Base-by-base conservation (phyloP, 805 yeast genomes). In the Nakazawaea pomicola region DNA sequence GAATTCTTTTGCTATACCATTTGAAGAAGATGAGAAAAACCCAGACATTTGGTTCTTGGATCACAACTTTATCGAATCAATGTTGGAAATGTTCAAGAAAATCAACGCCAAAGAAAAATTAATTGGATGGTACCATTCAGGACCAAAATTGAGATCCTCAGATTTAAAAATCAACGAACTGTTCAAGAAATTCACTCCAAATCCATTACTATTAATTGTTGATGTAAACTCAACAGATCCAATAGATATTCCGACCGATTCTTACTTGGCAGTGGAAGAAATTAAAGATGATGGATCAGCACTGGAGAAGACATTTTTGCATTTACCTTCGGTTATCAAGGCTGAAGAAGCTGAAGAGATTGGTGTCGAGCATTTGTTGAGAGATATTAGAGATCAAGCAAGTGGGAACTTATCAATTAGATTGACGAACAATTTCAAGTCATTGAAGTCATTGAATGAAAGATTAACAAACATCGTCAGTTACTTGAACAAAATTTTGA, bases 301-400 rank as follows among this genome's bases (percentile, higher is more conserved):
- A 4, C 85, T 95, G 7, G 95, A 88, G 57, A 83, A 83, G 64
- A 89, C 97, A 3, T 93, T 93, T 17, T 41, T 41, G 35, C 99
- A 93, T 62, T 79, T 91, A 23, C 96, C 98, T 9, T 86, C 96
- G 11, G 70, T 77, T 21, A 88, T 95, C 49, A 91, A 86, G 58
- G 99, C 99, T 3, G 99, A 93, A 58, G 99, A 93, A 60, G 99
- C 99, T 8, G 99, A 93, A 64, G 99, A 93, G 64, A 93, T 93
- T 51, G 99, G 99, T 47, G 99, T 93, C 11, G 99, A 93, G 62
- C 99, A 93, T 60, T 65, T 93, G 46, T 65, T 93, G 46, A 80
- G 98, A 56, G 99, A 93, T 56, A 88, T 89, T 18, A 78, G 97
- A 55, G 97, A 91, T 58, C 96, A 90, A 53, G 96, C 98, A 8